Evolutionary conservation across 345 rosid genomes (phyloP).

Genomic region (Zanthoxylum bungeanum): DNA sequence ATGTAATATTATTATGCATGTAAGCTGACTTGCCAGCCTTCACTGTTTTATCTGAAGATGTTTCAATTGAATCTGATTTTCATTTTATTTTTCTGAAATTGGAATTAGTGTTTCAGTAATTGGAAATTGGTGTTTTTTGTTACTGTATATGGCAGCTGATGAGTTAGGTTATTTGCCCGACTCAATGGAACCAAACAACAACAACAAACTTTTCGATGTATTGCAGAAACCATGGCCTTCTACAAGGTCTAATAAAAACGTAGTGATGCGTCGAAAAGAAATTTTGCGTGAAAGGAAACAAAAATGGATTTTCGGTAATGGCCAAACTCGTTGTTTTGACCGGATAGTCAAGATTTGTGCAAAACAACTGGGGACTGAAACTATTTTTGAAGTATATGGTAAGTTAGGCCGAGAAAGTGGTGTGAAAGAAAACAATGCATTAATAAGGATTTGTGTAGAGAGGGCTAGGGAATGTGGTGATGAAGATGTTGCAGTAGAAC

Average conservation of each 20-base stretch:
- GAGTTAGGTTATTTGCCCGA: background rate
- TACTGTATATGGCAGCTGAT: constrained; percentile 17
- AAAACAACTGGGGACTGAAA: constrained; percentile 48
- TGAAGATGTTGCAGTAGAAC: constrained; percentile 39
- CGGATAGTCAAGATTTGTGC: constrained; percentile 36
- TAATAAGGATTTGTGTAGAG: constrained; percentile 48
- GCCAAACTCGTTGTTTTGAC: constrained; percentile 31
- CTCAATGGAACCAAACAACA: background rate
- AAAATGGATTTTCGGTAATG: constrained; percentile 40
- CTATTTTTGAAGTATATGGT: constrained; percentile 37
- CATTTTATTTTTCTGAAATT: background rate
- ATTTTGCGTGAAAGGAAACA: constrained; percentile 56
- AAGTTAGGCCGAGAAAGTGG: constrained; percentile 66
- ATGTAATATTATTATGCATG: background rate
- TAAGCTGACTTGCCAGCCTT: background rate
- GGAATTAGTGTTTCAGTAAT: background rate
- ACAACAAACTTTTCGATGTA: background rate
- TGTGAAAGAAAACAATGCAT: constrained; percentile 55
- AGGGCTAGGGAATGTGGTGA: constrained; percentile 45
- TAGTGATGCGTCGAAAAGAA: constrained; percentile 39
- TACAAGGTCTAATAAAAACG: constrained; percentile 11
- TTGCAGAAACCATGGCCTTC: constrained; percentile 44
- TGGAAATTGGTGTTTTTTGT: background rate
- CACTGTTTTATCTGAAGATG: background rate
- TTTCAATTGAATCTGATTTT: background rate